Base-by-base conservation (phyloP, 1,284 basidiomycete species). In the Irpex sp. region DNA sequence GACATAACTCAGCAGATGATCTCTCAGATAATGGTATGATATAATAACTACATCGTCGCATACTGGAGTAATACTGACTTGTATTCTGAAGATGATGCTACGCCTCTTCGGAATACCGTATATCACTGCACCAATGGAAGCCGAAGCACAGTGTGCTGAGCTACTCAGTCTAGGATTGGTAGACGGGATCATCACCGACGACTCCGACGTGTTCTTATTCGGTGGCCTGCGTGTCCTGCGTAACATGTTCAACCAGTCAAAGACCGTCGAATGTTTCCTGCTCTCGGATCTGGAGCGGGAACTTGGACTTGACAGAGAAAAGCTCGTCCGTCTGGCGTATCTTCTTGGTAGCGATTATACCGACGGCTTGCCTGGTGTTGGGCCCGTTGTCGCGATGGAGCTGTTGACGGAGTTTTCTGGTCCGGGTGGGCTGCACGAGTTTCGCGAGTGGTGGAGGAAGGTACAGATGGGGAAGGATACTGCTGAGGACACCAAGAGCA, bases 171-270 rank as follows among this genome's bases (percentile, higher is more conserved):
- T 97, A 5, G 86, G 88, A 2, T 83, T 99, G 31, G 97, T 98
- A 44, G 96, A 99, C 70, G 97, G 97, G 0, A 92, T 99, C 68
- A 99, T 99, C 75, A 99, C 97, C 0, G 97, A 99, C 76, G 97
- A 99, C 77, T 97, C 95, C 15, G 97, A 99, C 72, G 96, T 99
- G 40, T 99, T 99, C 76, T 87, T 99, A 55, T 99, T 99, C 69
- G 97, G 97, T 37, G 97, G 93, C 15, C 81, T 85, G 64, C 88
- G 94, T 34, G 94, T 99, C 52, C 98, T 93, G 83, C 97, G 97
- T 78, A 98, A 99, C 76, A 97, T 99, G 92, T 99, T 99, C 81
- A 98, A 98, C 76, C 95, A 98, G 78, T 93, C 93, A 64, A 98
- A 98, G 82, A 97, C 94, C 7, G 97, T 98, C 63, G 97, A 99